Evolutionary conservation across 768 basidiomycete genomes (phyloP).

Genomic region (Lactarius evosmus): DNA sequence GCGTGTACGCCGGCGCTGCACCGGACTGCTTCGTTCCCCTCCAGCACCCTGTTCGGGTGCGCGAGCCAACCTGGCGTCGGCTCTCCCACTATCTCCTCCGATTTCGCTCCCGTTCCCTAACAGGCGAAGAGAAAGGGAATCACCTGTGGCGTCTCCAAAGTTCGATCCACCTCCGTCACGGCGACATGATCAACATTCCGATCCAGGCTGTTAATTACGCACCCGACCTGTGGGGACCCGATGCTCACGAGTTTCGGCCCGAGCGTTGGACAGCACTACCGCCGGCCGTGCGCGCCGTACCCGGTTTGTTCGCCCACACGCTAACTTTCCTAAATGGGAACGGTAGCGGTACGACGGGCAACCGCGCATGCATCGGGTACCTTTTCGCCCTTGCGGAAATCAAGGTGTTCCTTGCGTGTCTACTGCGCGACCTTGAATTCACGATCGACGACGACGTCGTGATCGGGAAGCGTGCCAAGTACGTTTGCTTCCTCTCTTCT

Average conservation of each 20-base stretch:
- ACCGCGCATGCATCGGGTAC: slow-evolving; percentile 58
- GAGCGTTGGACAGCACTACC: slow-evolving; percentile 50
- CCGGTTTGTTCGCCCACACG: slow-evolving; percentile 52
- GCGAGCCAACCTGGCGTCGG: slow-evolving; percentile 17
- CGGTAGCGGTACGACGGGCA: slow-evolving; percentile 43
- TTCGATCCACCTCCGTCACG: slow-evolving; percentile 32
- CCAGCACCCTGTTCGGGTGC: slow-evolving; percentile 24
- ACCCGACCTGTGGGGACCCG: slow-evolving; percentile 56
- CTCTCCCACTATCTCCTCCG: slow-evolving; percentile 5
- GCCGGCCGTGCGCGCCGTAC: slow-evolving; percentile 39
- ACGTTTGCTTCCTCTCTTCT: slow-evolving; percentile 32
- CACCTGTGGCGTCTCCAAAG: slow-evolving; percentile 10
- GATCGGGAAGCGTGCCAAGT: slow-evolving; percentile 65
- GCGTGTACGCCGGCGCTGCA: slow-evolving; percentile 43
- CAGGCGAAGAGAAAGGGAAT: background rate
- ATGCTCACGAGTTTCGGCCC: slow-evolving; percentile 61
- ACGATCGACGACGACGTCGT: slow-evolving; percentile 48
- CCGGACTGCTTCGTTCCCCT: slow-evolving; percentile 53
- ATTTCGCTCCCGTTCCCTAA: background rate
- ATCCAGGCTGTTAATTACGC: slow-evolving; percentile 59
- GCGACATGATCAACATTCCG: slow-evolving; percentile 58
- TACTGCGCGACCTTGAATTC: slow-evolving; percentile 57
- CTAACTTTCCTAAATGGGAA: slow-evolving; percentile 58
- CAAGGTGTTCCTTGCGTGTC: slow-evolving; percentile 58
- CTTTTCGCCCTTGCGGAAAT: slow-evolving; percentile 61